Evolutionary conservation across 2,329 filamentous ascomycete species (phyloP).

Genomic region (Hypoxylon sp.): DNA sequence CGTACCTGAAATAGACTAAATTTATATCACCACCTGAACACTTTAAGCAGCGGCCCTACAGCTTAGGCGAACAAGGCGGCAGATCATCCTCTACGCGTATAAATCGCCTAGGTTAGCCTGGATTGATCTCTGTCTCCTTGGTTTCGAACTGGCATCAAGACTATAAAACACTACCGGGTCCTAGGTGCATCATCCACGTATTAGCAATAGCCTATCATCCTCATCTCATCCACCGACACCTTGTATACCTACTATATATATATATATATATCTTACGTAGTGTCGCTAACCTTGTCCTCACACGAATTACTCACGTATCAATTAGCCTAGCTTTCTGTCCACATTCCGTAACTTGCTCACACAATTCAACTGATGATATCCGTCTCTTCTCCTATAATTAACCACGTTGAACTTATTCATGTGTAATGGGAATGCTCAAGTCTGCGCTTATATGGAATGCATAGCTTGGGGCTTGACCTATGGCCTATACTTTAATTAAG

Average conservation of each 20-base stretch:
- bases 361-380: slow-evolving; percentile 8
- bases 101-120: slow-evolving; percentile 26
- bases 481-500: too few relatives aligned
- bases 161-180: slow-evolving; percentile 7
- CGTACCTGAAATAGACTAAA: not conserved
- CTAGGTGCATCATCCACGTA: slow-evolving; percentile 7
- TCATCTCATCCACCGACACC: slow-evolving; percentile 8
- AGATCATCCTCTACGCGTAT: slow-evolving; percentile 17
- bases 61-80: slow-evolving; percentile 12
- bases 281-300: not conserved
- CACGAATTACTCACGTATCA: not conserved
- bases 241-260: not conserved
- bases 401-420: slow-evolving; percentile 4
- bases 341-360: not conserved
- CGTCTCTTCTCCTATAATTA: slow-evolving; percentile 3
- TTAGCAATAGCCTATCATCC: slow-evolving; percentile 24
- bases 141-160: slow-evolving; percentile 12
- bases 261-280: not conserved
- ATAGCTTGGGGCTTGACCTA: too few relatives aligned
- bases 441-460: slow-evolving; percentile 17
- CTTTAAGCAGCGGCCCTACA: slow-evolving; percentile 1
- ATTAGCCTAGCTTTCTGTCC: not conserved
- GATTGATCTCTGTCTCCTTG: slow-evolving; percentile 25
- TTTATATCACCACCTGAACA: slow-evolving; percentile 16
- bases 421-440: slow-evolving; percentile 10